A percentile compares a stretch with the other conserved stretches of the same genome.
phyloP scores from a whole-genome alignment of 176 grass and related monocot species.

The Hsuehochloa calcarea region DNA sequence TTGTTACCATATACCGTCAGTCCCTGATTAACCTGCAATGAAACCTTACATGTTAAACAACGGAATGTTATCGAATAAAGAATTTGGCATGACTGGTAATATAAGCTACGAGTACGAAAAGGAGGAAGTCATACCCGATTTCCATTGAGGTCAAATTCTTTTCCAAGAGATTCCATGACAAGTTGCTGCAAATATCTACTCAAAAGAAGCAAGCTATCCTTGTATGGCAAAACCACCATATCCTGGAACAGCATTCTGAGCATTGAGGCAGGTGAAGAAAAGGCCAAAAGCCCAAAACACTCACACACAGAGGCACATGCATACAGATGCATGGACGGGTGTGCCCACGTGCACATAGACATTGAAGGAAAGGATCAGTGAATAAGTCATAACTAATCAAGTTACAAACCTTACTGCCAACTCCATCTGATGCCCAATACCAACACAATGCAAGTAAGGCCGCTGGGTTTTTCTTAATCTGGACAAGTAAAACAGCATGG shows the following conservation, averaged over 20 bases:
- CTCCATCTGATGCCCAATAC: constrained; percentile 91
- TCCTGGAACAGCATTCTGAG: constrained; percentile 35
- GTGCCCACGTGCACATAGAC: neutral
- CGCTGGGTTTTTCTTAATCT: constrained; percentile 95
- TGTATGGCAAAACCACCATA: constrained; percentile 75
- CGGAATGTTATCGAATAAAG: neutral
- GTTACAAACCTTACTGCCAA: constrained; percentile 78
- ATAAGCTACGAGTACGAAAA: constrained; percentile 27
- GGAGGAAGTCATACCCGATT: constrained; percentile 46
- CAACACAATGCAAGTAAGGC: constrained; percentile 90
- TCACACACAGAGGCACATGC: neutral
- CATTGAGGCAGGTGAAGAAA: neutral
- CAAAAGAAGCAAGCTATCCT: constrained; percentile 64
- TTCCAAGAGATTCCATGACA: constrained; percentile 81
- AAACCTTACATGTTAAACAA: constrained; percentile 8
- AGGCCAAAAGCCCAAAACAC: neutral
- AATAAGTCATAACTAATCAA: constrained; percentile 32
- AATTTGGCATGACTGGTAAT: neutral
- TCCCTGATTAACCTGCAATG: constrained; percentile 93
- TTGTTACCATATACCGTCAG: constrained; percentile 95
- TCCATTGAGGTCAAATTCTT: constrained; percentile 68
- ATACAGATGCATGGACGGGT: neutral
- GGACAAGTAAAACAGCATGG: constrained; percentile 23
- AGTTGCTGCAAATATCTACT: constrained; percentile 74
- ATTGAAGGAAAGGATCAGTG: neutral